Evolutionary conservation across 2,329 filamentous ascomycete genomes (phyloP).

Genomic region (Camptophora hylomeconis): DNA sequence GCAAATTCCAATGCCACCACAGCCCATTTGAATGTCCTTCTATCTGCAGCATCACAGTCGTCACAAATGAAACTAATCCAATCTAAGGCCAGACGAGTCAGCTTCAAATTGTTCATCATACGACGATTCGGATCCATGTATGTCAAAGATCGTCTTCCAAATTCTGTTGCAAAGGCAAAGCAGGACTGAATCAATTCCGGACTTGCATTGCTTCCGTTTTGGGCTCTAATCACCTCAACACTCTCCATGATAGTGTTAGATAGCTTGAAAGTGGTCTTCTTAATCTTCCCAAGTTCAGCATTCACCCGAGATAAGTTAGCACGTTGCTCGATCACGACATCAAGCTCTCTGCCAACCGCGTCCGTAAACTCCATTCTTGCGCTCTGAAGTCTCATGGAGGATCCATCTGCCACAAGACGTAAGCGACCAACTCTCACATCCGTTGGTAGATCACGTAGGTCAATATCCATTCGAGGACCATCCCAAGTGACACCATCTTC

Average conservation of each 20-base stretch:
- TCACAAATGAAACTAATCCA: slow-evolving; percentile 98
- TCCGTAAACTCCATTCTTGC: slow-evolving; percentile 69
- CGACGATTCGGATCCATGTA: slow-evolving; percentile 94
- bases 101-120: slow-evolving; percentile 92
- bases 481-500: slow-evolving; percentile 72
- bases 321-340: slow-evolving; percentile 79
- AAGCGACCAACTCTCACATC: slow-evolving; percentile 80
- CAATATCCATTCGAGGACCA: slow-evolving; percentile 58
- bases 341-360: slow-evolving; percentile 69
- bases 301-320: slow-evolving; percentile 92
- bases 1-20: slow-evolving; percentile 91
- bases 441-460: slow-evolving; percentile 63
- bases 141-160: slow-evolving; percentile 82
- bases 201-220: slow-evolving; percentile 72
- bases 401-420: slow-evolving; percentile 78
- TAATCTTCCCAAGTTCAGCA: slow-evolving; percentile 78
- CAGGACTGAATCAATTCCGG: slow-evolving; percentile 95
- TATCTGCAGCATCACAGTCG: slow-evolving; percentile 84
- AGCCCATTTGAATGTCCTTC: slow-evolving; percentile 95
- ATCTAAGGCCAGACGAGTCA: slow-evolving; percentile 84
- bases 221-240: slow-evolving; percentile 79
- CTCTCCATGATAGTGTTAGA: slow-evolving; percentile 99
- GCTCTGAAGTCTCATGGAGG: slow-evolving; percentile 61
- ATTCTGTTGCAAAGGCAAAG: slow-evolving; percentile 97
- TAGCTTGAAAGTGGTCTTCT: slow-evolving; percentile 88